Evolutionary conservation across 2,329 filamentous ascomycete genomes (phyloP).

Genomic region (Cryphonectria carpinicola): DNA sequence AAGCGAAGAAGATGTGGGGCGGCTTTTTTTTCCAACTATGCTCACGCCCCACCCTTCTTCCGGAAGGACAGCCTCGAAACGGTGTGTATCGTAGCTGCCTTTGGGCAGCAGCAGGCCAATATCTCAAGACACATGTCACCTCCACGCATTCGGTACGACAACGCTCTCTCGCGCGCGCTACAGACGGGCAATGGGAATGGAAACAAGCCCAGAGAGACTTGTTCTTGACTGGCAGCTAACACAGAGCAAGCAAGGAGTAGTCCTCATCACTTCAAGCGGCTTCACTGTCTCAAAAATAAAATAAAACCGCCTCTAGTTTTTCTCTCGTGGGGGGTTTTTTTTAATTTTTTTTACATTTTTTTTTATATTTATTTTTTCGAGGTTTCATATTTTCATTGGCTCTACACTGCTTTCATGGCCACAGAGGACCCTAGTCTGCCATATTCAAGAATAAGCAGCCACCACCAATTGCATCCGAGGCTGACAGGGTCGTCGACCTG

Average conservation of each 20-base stretch:
- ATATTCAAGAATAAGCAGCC: background rate
- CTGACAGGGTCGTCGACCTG: background rate
- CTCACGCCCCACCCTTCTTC: background rate
- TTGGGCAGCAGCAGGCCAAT: background rate
- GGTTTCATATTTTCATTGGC: background rate
- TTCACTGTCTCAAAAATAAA: background rate
- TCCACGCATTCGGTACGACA: background rate
- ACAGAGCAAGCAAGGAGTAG: background rate
- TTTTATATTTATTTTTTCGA: background rate
- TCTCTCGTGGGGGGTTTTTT: background rate
- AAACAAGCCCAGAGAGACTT: background rate
- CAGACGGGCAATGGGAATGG: background rate
- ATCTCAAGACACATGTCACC: background rate
- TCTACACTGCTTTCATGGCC: background rate
- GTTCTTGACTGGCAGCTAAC: background rate
- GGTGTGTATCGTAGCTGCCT: background rate
- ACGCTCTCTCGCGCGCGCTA: background rate
- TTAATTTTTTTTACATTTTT: too few species aligned
- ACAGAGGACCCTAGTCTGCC: background rate
- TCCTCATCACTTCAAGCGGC: background rate
- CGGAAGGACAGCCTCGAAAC: background rate
- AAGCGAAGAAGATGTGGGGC: slow-evolving; percentile 3
- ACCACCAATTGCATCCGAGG: background rate
- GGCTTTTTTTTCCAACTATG: background rate
- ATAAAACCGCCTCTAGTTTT: too few species aligned